Evolutionary conservation across 495 filamentous ascomycete genomes (phyloP), one percentile per base, ranked within the genome.

Genomic region (Neurospora sp.): DNA sequence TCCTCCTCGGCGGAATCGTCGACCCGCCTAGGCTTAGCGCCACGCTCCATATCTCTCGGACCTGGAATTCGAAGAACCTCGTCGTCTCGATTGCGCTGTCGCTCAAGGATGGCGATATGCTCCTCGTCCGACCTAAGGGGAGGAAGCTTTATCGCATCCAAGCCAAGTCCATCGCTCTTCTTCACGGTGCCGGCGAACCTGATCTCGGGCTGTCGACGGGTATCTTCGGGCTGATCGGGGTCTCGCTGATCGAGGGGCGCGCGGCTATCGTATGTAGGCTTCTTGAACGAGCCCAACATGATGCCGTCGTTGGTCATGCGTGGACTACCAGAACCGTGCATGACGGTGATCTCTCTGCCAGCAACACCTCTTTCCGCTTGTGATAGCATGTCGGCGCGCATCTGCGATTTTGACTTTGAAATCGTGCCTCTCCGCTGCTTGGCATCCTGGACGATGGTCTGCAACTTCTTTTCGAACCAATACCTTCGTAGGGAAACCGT

Each of bases 401-500:
- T 84, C 72, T 89, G 84, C 6, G 88, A 86, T 68, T 87, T 86
- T 9, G 88, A 82, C 71, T 83, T 84, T 48, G 84, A 74, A 9
- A 87, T 76, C 40, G 84, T 86, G 41, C 79, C 77, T 68, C 87
- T 78, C 48, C 78, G 80, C 48, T 75, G 74, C 45, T 78, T 81
- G 7, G 85, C 81, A 72, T 87, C 83, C 48, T 59, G 86, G 39
- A 90, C 94, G 68, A 98, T 85, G 41, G 81, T 77, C 73, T 80
- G 78, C 76, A 99, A 97, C 3, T 94, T 88, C 78, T 94, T 97
- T 82, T 98, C 94, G 76, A 99, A 99, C 95, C 94, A 98, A 82
- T 97, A 97, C 5, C 98, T 83, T 3, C 96, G 92, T 27, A 98
- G 84, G 76, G 96, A 96, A 0, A 98, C 95, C 39, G 98, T 91